These are phyloP conservation scores for Botryotinia calthae DNA, from an alignment of 2,329 filamentous ascomycete genomes.

Conservation along the genomic window DNA sequence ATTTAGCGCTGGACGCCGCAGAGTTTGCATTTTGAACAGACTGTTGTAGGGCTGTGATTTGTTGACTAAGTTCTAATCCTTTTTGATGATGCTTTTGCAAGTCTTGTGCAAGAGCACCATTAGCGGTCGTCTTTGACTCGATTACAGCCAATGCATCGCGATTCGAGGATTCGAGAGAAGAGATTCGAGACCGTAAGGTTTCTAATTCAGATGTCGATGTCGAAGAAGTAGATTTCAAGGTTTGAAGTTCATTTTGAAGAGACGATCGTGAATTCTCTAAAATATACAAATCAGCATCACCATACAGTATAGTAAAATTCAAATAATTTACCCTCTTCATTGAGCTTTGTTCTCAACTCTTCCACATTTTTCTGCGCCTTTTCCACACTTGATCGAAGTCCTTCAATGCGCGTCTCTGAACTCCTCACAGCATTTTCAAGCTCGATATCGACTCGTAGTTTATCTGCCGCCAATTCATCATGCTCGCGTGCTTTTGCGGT, in stretches of 20 bases:
- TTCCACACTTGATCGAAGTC: conserved; percentile 76
- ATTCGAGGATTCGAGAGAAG: conserved; percentile 85
- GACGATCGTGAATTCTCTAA: conserved; percentile 72
- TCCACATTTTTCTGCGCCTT: conserved; percentile 82
- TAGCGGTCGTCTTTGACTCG: conserved; percentile 83
- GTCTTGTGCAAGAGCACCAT: conserved; percentile 82
- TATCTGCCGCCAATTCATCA: conserved; percentile 80
- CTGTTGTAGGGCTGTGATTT: conserved; percentile 79
- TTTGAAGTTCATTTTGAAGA: conserved; percentile 78
- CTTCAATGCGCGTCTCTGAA: conserved; percentile 77
- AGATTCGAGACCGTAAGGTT: conserved; percentile 76
- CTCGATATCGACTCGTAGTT: conserved; percentile 86
- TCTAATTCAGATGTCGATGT: conserved; percentile 73
- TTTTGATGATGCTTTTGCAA: conserved; percentile 87
- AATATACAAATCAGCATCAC: conserved; percentile 15
- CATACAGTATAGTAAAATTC: neutral
- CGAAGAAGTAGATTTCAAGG: conserved; percentile 70
- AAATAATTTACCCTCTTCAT: conserved; percentile 66
- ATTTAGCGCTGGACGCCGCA: conserved; percentile 76
- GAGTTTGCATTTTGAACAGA: conserved; percentile 79
- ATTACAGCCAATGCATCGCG: conserved; percentile 85
- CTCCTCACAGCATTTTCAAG: conserved; percentile 85
- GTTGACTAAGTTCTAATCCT: conserved; percentile 76
- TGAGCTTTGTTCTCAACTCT: conserved; percentile 75
- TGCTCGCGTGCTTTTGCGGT: conserved; percentile 77